Conservation (phyloP, 495 filamentous ascomycete species). For the Neurospora sp. region DNA sequence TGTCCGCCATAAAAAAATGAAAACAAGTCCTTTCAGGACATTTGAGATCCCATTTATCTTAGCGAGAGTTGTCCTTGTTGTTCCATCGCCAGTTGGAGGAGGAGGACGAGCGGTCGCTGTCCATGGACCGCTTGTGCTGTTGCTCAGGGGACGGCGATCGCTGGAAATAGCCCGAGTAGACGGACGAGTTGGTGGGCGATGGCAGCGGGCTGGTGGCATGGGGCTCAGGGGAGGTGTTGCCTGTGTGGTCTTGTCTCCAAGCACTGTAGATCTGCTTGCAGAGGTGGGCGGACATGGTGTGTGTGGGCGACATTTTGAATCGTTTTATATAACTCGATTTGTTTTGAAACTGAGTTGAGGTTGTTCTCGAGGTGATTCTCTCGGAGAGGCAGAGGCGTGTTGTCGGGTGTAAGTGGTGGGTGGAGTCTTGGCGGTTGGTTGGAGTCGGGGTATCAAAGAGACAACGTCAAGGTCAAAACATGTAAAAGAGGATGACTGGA, state of each 20-base stretch:
- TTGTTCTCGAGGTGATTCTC: background rate
- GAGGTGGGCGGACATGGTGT: conserved; percentile 44
- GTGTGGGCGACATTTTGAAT: conserved; percentile 37
- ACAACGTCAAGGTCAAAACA: background rate
- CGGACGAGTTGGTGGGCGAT: conserved; percentile 10
- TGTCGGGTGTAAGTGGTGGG: background rate
- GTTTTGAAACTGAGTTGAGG: background rate
- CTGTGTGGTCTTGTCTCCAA: conserved; percentile 24
- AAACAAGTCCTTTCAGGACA: background rate
- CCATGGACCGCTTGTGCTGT: conserved; percentile 29
- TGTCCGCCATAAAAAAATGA: background rate
- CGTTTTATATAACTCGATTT: background rate
- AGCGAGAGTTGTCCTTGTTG: background rate
- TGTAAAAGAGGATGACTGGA: background rate
- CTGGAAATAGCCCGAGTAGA: conserved; percentile 18
- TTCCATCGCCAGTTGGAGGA: conserved; percentile 4
- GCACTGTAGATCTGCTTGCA: conserved; percentile 42
- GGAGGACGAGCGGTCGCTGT: conserved; percentile 27
- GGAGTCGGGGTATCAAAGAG: background rate
- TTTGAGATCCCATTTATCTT: background rate
- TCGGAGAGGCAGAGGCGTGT: background rate
- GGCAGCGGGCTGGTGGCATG: conserved; percentile 12
- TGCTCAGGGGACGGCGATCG: conserved; percentile 28
- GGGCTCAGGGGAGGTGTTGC: conserved; percentile 25
- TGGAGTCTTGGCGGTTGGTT: background rate